Evolutionary conservation across 768 basidiomycete genomes (phyloP).

Genomic region (Calocybe cyanea): DNA sequence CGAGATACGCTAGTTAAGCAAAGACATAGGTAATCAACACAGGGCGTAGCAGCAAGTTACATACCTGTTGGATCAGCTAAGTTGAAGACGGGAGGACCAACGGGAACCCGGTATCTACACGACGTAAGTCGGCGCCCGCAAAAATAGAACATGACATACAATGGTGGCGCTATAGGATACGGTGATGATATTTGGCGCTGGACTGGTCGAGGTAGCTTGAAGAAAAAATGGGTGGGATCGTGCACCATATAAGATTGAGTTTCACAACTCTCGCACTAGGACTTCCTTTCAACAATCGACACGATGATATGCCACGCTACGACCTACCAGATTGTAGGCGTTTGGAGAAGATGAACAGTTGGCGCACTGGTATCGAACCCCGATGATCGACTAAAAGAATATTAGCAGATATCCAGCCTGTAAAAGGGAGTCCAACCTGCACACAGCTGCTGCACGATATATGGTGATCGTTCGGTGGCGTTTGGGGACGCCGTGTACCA

Average conservation of each 20-base stretch:
- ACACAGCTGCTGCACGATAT: constrained; percentile 59
- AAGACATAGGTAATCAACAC: not conserved
- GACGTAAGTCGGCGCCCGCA: constrained; percentile 10
- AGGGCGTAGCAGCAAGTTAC: not conserved
- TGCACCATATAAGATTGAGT: constrained; percentile 72
- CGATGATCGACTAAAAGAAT: constrained; percentile 58
- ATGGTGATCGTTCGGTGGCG: constrained; percentile 48
- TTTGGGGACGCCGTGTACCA: constrained; percentile 30
- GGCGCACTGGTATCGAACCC: constrained; percentile 85
- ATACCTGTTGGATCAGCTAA: constrained; percentile 55
- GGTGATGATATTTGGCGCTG: constrained; percentile 49
- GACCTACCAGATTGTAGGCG: constrained; percentile 69
- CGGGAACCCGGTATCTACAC: constrained; percentile 60
- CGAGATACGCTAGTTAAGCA: constrained; percentile 53
- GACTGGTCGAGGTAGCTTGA: constrained; percentile 82
- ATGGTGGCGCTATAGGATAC: constrained; percentile 59
- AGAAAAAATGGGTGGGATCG: constrained; percentile 82
- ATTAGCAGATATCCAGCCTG: not conserved
- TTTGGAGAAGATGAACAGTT: constrained; percentile 76
- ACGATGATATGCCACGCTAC: not conserved
- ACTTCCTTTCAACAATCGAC: not conserved
- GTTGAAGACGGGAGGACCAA: constrained; percentile 47
- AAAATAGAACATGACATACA: constrained; percentile 42
- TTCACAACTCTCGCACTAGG: constrained; percentile 81
- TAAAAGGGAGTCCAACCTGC: constrained; percentile 36